Evolutionary conservation across 2,329 filamentous ascomycete species (phyloP).

Genomic region (Ceratocystiopsis sp.): DNA sequence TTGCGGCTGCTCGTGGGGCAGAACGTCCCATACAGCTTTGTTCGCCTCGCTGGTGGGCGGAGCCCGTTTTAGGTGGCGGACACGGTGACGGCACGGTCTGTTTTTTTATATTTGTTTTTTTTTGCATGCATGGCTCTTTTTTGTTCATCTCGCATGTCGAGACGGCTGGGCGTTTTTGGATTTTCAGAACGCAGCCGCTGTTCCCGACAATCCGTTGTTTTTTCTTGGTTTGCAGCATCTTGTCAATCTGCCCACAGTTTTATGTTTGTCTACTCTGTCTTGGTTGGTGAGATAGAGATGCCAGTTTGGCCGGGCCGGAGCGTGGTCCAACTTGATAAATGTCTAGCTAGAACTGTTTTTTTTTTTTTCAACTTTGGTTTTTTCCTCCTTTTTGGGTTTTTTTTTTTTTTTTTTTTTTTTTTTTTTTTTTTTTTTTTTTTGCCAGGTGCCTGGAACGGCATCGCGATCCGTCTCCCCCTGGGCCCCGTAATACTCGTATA

Average conservation of each 20-base stretch:
- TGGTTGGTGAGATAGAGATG: no score
- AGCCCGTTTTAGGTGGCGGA: conserved; percentile 22
- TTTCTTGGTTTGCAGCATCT: no score
- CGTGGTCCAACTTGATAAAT: no score
- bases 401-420: background rate
- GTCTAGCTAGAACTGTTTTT: no score
- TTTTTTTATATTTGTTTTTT: background rate
- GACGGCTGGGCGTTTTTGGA: no score
- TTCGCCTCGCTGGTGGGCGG: conserved; percentile 48
- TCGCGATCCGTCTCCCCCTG: no score
- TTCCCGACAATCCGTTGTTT: no score
- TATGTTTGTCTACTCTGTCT: no score
- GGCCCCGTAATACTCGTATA: background rate
- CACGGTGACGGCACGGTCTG: no score
- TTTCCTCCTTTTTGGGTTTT: background rate
- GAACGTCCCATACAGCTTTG: conserved; percentile 79
- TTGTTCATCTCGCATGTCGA: background rate
- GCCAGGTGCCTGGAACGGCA: background rate
- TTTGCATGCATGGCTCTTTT: background rate
- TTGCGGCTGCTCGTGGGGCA: conserved; percentile 63
- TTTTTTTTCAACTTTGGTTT: background rate
- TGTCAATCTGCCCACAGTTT: no score
- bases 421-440: background rate
- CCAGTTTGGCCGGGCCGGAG: no score
- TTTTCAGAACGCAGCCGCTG: no score